Evolutionary conservation across 768 basidiomycete genomes (phyloP), one percentile per base, ranked within the genome.

Genomic region (Ramaria rubella): DNA sequence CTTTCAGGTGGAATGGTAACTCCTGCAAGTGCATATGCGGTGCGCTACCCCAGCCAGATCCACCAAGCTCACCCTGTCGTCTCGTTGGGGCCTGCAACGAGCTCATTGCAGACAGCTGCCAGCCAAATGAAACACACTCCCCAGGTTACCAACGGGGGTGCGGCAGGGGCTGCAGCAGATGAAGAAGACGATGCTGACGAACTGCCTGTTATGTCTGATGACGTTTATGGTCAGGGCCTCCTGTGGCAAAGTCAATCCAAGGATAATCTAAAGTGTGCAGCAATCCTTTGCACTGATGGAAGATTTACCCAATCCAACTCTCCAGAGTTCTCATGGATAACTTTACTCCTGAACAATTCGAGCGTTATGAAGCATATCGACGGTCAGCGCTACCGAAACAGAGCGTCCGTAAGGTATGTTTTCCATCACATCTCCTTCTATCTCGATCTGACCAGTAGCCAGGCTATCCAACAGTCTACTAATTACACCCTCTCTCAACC

Each of bases 211-310:
- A 90, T 91, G 89, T 89, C 88, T 1, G 90, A 92, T 59, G 90
- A 91, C 59, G 90, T 91, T 60, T 91, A 90, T 68, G 89, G 88
- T 11, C 86, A 87, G 1, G 90, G 90, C 63, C 67, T 85, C 54
- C 85, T 84, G 4, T 90, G 83, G 81, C 85, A 90, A 70, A 90
- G 86, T 60, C 88, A 91, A 73, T 88, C 88, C 44, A 91, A 91
- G 62, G 88, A 89, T 65, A 91, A 92, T 65, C 72, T 91, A 27
- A 91, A 89, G 89, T 90, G 57, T 46, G 73, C 64, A 15, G 11
- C 26, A 19, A 31, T 64, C 21, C 52, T 30, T 38, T 48, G 5
- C 5, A 36, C 62, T 44, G 27, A 40, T 24, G 9, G 46, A 14
- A 33, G 17, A 42, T 42, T 21, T 19, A 42, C n/a, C n/a, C 8